These are phyloP conservation scores for Avena atlantica DNA, from an alignment of 176 grass and related monocot species.

Conservation along the genomic window DNA sequence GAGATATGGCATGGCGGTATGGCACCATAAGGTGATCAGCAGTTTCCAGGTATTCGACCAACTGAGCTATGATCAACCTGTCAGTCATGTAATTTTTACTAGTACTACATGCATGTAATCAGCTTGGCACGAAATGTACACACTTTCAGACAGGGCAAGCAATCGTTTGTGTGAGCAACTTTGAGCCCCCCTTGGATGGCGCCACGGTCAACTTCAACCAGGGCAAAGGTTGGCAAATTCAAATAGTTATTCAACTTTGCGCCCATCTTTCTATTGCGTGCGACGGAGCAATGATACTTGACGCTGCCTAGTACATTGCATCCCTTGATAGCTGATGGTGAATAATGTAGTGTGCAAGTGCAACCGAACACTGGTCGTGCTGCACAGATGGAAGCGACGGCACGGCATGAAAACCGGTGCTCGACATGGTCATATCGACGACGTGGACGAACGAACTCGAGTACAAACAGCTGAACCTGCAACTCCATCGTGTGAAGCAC, in stretches of 20 bases:
- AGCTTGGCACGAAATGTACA: too few relatives aligned
- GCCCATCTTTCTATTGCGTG: too few relatives aligned
- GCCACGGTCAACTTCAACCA: not conserved
- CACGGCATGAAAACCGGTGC: constrained; percentile 7
- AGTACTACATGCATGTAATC: too few relatives aligned
- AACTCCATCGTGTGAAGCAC: not conserved
- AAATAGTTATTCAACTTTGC: not conserved
- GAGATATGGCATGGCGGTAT: too few relatives aligned
- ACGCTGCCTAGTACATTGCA: not conserved
- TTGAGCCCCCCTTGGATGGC: not conserved
- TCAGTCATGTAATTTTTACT: too few relatives aligned
- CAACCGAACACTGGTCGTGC: not conserved
- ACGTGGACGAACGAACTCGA: not conserved
- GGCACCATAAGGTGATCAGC: too few relatives aligned
- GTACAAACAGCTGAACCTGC: not conserved
- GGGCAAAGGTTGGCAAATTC: not conserved
- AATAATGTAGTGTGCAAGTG: too few relatives aligned
- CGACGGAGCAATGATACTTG: not conserved
- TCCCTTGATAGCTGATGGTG: too few relatives aligned
- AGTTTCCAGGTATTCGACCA: too few relatives aligned
- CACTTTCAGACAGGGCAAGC: too few relatives aligned
- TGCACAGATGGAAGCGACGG: not conserved
- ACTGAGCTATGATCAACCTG: too few relatives aligned
- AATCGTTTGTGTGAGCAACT: not conserved
- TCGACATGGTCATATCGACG: constrained; percentile 18